Conservation (phyloP, 352 stramenopile species). For the Phytophthora litchii region DNA sequence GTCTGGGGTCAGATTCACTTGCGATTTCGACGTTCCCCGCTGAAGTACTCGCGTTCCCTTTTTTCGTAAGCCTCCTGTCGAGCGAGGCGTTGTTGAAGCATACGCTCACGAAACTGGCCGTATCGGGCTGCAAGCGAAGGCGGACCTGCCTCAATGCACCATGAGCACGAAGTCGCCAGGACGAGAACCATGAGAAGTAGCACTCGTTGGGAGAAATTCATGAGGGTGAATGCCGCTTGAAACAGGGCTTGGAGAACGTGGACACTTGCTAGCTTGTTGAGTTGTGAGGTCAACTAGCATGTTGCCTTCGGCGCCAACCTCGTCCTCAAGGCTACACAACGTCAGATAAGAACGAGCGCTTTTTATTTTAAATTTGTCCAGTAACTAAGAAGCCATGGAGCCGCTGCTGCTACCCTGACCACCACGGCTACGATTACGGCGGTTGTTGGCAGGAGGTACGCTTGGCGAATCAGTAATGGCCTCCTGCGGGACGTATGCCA, state of each 20-base stretch:
- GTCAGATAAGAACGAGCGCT: slow-evolving; percentile 7
- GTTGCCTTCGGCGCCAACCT: neutral
- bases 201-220: slow-evolving; percentile 25
- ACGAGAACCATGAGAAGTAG: slow-evolving; percentile 25
- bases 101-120: slow-evolving; percentile 24
- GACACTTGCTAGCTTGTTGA: slow-evolving; percentile 4
- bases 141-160: slow-evolving; percentile 10
- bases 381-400: slow-evolving; percentile 33
- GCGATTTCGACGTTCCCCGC: slow-evolving; percentile 21
- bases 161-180: slow-evolving; percentile 10
- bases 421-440: slow-evolving; percentile 25
- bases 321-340: slow-evolving; percentile 11
- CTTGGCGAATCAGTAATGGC: slow-evolving; percentile 21
- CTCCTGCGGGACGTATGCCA: slow-evolving; percentile 75
- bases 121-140: slow-evolving; percentile 10
- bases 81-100: slow-evolving; percentile 18
- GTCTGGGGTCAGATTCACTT: slow-evolving; percentile 16
- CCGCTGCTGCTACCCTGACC: slow-evolving; percentile 40
- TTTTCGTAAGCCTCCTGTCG: slow-evolving; percentile 26
- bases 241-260: slow-evolving; percentile 2
- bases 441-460: neutral
- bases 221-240: slow-evolving; percentile 9
- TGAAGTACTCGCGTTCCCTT: slow-evolving; percentile 24
- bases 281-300: neutral
- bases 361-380: neutral